Conservation (phyloP, 176 grass and related monocot species). For the Alloteropsis semialata region DNA sequence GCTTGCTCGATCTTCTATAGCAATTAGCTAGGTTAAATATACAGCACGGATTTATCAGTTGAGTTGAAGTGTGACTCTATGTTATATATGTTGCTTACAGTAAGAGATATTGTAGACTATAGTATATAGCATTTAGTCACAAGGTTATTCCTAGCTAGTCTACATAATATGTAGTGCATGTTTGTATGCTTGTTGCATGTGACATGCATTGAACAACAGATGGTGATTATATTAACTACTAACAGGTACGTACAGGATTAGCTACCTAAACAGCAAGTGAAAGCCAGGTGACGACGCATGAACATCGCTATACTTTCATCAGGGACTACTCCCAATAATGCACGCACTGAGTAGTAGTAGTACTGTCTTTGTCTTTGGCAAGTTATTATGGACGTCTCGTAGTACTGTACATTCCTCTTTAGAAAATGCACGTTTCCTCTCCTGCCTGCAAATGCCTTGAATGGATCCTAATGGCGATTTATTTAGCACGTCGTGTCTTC, state of each 20-base stretch:
- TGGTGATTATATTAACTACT: too few relatives aligned
- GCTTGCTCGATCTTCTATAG: too few relatives aligned
- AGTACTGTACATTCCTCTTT: not conserved
- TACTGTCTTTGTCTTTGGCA: not conserved
- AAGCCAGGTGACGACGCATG: too few relatives aligned
- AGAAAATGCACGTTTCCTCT: slow-evolving; percentile 8
- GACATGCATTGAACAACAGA: too few relatives aligned
- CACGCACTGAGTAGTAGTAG: not conserved
- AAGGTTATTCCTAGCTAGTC: too few relatives aligned
- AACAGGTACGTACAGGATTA: too few relatives aligned
- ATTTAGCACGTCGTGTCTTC: slow-evolving; percentile 36
- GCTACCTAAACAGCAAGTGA: not conserved
- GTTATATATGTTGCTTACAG: not conserved
- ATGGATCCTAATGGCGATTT: not conserved
- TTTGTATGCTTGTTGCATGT: too few relatives aligned
- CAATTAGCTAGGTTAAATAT: not conserved
- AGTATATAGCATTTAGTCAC: not conserved
- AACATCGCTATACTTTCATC: too few relatives aligned
- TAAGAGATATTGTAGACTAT: not conserved
- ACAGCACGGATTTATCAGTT: not conserved
- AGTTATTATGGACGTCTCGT: not conserved
- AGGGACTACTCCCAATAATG: not conserved
- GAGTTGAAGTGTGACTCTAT: not conserved
- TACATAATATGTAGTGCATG: too few relatives aligned
- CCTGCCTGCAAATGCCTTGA: slow-evolving; percentile 5